These are phyloP conservation scores for Chrysopogon serrulatus DNA, from an alignment of 176 grass and related monocot genomes.

Conservation along the genomic window DNA sequence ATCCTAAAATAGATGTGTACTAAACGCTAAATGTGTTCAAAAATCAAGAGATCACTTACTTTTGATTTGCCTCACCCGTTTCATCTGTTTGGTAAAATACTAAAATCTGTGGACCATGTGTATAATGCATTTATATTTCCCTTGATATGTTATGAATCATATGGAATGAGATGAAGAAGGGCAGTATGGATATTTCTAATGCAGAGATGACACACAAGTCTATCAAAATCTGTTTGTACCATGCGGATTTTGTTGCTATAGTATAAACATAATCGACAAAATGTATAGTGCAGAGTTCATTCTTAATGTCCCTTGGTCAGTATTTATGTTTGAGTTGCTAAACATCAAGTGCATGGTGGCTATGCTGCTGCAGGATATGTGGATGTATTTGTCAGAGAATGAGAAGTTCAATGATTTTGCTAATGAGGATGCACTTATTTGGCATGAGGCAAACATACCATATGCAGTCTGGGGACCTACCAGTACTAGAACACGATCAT, in stretches of 20 bases:
- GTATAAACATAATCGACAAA: not conserved
- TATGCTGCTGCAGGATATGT: slow-evolving; percentile 84
- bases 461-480: slow-evolving; percentile 81
- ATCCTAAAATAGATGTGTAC: not conserved
- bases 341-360: slow-evolving; percentile 7
- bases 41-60: not conserved
- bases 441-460: slow-evolving; percentile 98
- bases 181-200: not conserved
- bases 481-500: slow-evolving; percentile 59
- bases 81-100: not conserved
- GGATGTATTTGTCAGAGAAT: slow-evolving; percentile 89
- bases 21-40: not conserved
- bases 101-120: not conserved
- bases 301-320: not conserved
- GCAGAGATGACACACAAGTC: not conserved
- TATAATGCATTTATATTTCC: not conserved
- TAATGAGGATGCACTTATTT: slow-evolving; percentile 86
- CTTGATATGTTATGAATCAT: not conserved
- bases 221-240: not conserved
- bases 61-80: not conserved
- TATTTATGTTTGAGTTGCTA: slow-evolving; percentile 1
- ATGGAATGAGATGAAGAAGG: not conserved
- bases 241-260: not conserved
- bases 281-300: not conserved
- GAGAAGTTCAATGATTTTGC: slow-evolving; percentile 90